Evolutionary conservation across 768 basidiomycete species (phyloP).

Genomic region (Cyclocybe aegerita): DNA sequence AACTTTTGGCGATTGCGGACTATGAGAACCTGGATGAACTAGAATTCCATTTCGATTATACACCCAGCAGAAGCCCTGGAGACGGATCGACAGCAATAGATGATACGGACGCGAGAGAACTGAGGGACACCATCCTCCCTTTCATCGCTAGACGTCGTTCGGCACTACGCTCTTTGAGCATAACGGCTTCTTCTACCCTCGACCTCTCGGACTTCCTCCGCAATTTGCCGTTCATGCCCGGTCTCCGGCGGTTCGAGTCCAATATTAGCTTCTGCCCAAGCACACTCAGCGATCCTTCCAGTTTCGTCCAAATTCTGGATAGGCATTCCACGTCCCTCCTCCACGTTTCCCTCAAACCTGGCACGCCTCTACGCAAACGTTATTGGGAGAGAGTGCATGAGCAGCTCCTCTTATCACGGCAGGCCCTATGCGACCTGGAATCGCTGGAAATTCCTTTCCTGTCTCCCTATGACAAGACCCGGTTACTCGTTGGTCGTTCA

Average conservation of each 20-base stretch:
- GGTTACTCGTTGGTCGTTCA: constrained; percentile 21
- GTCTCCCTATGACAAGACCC: constrained; percentile 13
- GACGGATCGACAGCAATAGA: not conserved
- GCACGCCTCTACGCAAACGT: constrained; percentile 3
- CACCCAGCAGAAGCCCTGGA: not conserved
- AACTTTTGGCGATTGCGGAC: constrained; percentile 25
- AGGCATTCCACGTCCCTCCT: constrained; percentile 17
- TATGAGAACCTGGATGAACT: constrained; percentile 31
- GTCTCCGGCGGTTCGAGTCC: constrained; percentile 22
- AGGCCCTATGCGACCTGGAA: constrained; percentile 14
- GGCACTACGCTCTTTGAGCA: constrained; percentile 27
- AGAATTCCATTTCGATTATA: constrained; percentile 33
- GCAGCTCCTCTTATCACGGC: constrained; percentile 7
- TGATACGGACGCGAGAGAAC: constrained; percentile 12
- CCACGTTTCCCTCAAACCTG: constrained; percentile 16
- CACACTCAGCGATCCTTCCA: constrained; percentile 24
- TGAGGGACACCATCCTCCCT: constrained; percentile 25
- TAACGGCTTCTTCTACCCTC: constrained; percentile 28
- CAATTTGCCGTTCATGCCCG: constrained; percentile 23
- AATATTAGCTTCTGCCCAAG: constrained; percentile 20
- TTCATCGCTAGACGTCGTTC: constrained; percentile 28
- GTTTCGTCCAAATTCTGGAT: constrained; percentile 20
- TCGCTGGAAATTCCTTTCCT: constrained; percentile 23
- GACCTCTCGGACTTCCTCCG: constrained; percentile 34
- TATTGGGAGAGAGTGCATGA: constrained; percentile 13